These are phyloP conservation scores for Phytophthora meadii DNA, from an alignment of 352 stramenopile species.

Conservation along the genomic window DNA sequence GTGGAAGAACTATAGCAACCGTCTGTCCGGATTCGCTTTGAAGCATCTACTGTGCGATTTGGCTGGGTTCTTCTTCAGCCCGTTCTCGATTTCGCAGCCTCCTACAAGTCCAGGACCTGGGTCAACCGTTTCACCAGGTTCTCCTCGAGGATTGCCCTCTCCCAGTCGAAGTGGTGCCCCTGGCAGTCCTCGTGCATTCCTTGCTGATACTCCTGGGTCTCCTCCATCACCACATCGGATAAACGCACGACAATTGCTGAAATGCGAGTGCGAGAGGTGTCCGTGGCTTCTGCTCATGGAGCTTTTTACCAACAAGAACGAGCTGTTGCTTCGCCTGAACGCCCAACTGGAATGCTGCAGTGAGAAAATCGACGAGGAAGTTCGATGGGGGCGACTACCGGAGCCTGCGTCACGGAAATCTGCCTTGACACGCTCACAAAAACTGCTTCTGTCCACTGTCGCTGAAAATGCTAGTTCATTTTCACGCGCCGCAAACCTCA, in stretches of 20 bases:
- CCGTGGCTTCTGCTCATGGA: conserved; percentile 80
- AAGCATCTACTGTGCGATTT: conserved; percentile 73
- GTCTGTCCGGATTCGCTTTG: conserved; percentile 54
- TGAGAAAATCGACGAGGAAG: conserved; percentile 78
- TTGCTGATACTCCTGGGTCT: conserved; percentile 23
- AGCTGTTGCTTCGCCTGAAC: conserved; percentile 76
- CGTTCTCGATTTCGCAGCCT: conserved; percentile 39
- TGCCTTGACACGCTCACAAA: conserved; percentile 70
- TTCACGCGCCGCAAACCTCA: conserved; percentile 54
- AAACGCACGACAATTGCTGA: conserved; percentile 61
- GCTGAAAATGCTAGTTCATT: conserved; percentile 42
- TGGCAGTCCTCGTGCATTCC: conserved; percentile 30
- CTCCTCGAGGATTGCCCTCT: conserved; percentile 23
- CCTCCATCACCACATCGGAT: conserved; percentile 35
- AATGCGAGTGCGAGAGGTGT: conserved; percentile 72
- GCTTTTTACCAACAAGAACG: conserved; percentile 74
- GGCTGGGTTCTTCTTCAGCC: conserved; percentile 65
- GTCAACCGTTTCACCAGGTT: conserved; percentile 10
- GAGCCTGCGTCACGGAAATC: conserved; percentile 69
- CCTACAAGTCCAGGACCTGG: conserved; percentile 20
- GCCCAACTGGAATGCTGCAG: conserved; percentile 73
- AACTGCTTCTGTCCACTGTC: conserved; percentile 59
- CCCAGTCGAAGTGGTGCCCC: conserved; percentile 24
- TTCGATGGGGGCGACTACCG: conserved; percentile 75
- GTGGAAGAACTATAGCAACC: conserved; percentile 66